These are phyloP conservation scores for Leersia perrieri DNA, from an alignment of 176 grass and related monocot genomes.

Conservation along the genomic window DNA sequence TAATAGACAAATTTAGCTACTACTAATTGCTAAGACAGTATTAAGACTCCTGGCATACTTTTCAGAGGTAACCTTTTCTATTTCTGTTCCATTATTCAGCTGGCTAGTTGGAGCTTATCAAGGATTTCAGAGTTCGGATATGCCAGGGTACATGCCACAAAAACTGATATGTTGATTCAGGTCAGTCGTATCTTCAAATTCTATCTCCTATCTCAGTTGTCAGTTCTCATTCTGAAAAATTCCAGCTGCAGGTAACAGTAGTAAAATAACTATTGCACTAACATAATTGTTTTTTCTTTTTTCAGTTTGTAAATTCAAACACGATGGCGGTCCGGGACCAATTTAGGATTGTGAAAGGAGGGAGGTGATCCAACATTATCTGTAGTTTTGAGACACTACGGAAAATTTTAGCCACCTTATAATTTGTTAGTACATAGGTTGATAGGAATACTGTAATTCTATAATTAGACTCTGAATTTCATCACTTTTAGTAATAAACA, in stretches of 20 bases:
- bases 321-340: constrained; percentile 56
- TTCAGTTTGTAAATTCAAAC: constrained; percentile 70
- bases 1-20: neutral
- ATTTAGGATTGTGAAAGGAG: constrained; percentile 59
- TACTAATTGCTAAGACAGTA: neutral
- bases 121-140: constrained; percentile 73
- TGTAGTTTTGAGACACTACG: neutral
- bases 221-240: neutral
- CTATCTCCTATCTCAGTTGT: neutral
- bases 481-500: too few relatives aligned
- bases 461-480: neutral
- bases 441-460: too few relatives aligned
- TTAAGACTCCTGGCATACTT: neutral
- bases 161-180: constrained; percentile 53
- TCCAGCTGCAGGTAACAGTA: neutral
- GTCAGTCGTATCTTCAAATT: neutral
- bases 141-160: constrained; percentile 56
- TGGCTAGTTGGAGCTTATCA: constrained; percentile 55
- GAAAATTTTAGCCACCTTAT: neutral
- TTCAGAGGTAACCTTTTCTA: neutral
- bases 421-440: neutral
- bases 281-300: neutral
- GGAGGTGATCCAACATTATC: neutral
- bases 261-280: neutral
- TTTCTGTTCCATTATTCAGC: constrained; percentile 37